Percentiles rank a stretch among this genome's conserved stretches.
These are phyloP conservation scores for Hymenoscyphus occultus DNA, from an alignment of 2,329 filamentous ascomycete species.

Conservation along the genomic window DNA sequence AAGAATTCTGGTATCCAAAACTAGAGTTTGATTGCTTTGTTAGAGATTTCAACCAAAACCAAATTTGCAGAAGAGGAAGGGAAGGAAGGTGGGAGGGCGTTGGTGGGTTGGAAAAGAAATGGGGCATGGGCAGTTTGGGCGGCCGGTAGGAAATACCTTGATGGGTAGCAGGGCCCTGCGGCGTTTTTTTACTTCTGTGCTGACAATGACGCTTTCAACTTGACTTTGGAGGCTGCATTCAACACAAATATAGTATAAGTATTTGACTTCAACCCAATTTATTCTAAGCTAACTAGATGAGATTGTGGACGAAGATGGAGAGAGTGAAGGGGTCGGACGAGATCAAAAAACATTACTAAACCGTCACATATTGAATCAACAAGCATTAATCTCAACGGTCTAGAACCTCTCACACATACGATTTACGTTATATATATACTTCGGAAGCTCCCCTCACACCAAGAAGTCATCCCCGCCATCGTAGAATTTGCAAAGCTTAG, in stretches of 20 bases:
- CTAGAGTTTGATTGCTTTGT: not conserved
- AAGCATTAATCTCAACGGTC: no score
- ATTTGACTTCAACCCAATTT: not conserved
- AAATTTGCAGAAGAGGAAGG: not conserved
- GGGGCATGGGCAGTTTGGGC: not conserved
- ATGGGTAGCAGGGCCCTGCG: slow-evolving; percentile 5
- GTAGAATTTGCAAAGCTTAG: no score
- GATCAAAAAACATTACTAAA: no score
- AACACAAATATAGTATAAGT: not conserved
- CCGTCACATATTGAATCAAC: no score
- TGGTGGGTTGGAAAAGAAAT: slow-evolving; percentile 4
- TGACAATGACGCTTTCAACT: not conserved
- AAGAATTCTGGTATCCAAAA: not conserved
- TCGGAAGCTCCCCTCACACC: no score
- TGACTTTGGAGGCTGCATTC: not conserved
- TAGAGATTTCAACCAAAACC: not conserved
- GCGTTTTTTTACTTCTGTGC: not conserved
- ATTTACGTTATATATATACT: no score
- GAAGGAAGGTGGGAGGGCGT: not conserved
- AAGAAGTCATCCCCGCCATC: no score
- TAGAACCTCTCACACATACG: no score
- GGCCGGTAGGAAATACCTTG: slow-evolving; percentile 1
- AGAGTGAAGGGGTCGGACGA: no score
- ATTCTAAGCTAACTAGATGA: not conserved
- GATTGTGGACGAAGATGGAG: not conserved